phyloP scores from a whole-genome alignment of 1,139 yeast species.

The Candida glucosophila region DNA sequence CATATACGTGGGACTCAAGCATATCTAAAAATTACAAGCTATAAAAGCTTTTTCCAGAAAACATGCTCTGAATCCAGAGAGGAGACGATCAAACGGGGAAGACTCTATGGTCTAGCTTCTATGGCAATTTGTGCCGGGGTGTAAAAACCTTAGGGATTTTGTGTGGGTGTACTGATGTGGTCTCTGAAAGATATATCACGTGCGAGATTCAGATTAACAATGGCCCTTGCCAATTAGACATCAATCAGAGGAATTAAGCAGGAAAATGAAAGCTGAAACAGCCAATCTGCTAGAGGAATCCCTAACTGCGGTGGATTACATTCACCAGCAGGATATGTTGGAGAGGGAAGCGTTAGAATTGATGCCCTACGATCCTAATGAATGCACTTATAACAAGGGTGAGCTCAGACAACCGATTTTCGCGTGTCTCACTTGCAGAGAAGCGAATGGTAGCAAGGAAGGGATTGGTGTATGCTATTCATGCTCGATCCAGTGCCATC shows the following conservation, averaged over 20 bases:
- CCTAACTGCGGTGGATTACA: conserved; percentile 45
- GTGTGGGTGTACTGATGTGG: too few species aligned
- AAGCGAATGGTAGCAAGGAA: conserved; percentile 14
- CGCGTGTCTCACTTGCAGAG: conserved; percentile 75
- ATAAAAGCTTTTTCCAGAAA: too few species aligned
- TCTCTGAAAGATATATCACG: too few species aligned
- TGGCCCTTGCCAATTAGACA: too few species aligned
- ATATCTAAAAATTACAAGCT: too few species aligned
- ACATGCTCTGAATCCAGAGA: too few species aligned
- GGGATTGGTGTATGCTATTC: conserved; percentile 82
- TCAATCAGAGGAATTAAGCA: neutral
- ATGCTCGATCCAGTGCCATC: conserved; percentile 91
- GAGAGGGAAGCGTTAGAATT: conserved; percentile 67
- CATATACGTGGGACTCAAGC: too few species aligned
- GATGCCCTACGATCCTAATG: conserved; percentile 86
- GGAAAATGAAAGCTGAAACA: conserved; percentile 1
- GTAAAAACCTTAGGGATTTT: too few species aligned
- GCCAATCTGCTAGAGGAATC: conserved; percentile 10
- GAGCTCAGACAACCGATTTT: conserved; percentile 71
- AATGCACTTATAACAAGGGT: conserved; percentile 69
- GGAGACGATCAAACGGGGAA: too few species aligned
- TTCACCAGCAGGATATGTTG: conserved; percentile 32
- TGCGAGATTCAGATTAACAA: too few species aligned
- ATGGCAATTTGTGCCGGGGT: too few species aligned
- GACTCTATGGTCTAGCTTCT: too few species aligned